Conservation (phyloP, 257 asterid species). For the Henckelia pumila region DNA sequence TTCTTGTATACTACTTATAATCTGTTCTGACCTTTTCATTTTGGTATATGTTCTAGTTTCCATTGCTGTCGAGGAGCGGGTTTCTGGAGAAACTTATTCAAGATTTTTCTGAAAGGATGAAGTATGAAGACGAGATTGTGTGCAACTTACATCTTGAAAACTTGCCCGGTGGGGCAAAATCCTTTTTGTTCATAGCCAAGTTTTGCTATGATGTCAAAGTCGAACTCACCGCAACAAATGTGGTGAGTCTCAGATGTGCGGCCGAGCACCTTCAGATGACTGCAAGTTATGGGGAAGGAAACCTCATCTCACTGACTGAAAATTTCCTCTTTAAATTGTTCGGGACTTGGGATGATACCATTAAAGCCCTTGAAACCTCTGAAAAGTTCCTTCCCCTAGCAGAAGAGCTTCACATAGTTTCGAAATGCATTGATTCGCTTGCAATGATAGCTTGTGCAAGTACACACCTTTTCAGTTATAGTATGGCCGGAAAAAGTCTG, state of each 20-base stretch:
- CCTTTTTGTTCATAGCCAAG: slow-evolving; percentile 44
- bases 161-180: slow-evolving; percentile 48
- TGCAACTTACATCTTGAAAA: slow-evolving; percentile 33
- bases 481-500: slow-evolving; percentile 21
- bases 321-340: slow-evolving; percentile 38
- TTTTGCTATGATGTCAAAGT: slow-evolving; percentile 47
- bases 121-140: slow-evolving; percentile 14
- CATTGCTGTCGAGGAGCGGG: slow-evolving; percentile 44
- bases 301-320: slow-evolving; percentile 41
- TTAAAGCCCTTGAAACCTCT: slow-evolving; percentile 46
- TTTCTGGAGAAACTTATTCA: slow-evolving; percentile 34
- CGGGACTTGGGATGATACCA: slow-evolving; percentile 37
- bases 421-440: slow-evolving; percentile 47
- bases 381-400: slow-evolving; percentile 41
- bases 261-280: slow-evolving; percentile 53
- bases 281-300: slow-evolving; percentile 46
- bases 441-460: slow-evolving; percentile 43
- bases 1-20: neutral
- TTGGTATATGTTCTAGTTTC: slow-evolving; percentile 35
- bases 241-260: slow-evolving; percentile 46
- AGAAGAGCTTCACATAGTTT: slow-evolving; percentile 41
- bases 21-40: neutral
- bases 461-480: slow-evolving; percentile 26
- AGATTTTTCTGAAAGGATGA: slow-evolving; percentile 20
- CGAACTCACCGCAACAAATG: slow-evolving; percentile 39